Conservation (phyloP, 2,329 filamentous ascomycete species). For the Myriosclerotinia curreyana region DNA sequence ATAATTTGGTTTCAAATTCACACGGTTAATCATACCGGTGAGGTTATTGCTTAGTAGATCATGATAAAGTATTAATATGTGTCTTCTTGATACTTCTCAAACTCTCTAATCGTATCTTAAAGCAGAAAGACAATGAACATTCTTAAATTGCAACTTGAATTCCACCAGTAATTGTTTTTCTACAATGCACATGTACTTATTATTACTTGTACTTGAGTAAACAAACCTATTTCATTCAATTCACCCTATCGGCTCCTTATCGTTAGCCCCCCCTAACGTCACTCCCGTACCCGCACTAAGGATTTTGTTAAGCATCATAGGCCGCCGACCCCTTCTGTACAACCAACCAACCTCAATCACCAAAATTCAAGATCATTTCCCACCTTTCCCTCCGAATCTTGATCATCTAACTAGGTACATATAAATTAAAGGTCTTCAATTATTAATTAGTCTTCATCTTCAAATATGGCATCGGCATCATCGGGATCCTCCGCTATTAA, state of each 20-base stretch:
- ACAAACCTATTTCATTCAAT: neutral
- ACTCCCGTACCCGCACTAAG: slow-evolving; percentile 4
- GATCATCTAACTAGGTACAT: neutral
- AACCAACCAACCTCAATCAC: slow-evolving; percentile 11
- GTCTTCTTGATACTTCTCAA: neutral
- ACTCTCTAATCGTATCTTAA: neutral
- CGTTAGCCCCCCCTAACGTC: slow-evolving; percentile 13
- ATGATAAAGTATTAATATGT: neutral
- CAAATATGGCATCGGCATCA: slow-evolving; percentile 36
- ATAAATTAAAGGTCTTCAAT: neutral
- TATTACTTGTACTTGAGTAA: neutral
- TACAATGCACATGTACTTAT: neutral
- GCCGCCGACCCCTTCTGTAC: slow-evolving; percentile 2
- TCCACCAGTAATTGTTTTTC: neutral
- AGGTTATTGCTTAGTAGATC: neutral
- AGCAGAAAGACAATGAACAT: neutral
- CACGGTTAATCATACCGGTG: neutral
- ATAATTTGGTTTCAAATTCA: slow-evolving; percentile 17
- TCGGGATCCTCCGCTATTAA: slow-evolving; percentile 33
- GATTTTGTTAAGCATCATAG: neutral
- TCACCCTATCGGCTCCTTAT: slow-evolving; percentile 18
- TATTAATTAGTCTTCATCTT: neutral
- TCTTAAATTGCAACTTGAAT: neutral
- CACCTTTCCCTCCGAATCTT: neutral
- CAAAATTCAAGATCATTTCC: slow-evolving; percentile 2